phyloP scores from a whole-genome alignment of 169 alveolate genomes.

The Cryptosporidium sp. region DNA sequence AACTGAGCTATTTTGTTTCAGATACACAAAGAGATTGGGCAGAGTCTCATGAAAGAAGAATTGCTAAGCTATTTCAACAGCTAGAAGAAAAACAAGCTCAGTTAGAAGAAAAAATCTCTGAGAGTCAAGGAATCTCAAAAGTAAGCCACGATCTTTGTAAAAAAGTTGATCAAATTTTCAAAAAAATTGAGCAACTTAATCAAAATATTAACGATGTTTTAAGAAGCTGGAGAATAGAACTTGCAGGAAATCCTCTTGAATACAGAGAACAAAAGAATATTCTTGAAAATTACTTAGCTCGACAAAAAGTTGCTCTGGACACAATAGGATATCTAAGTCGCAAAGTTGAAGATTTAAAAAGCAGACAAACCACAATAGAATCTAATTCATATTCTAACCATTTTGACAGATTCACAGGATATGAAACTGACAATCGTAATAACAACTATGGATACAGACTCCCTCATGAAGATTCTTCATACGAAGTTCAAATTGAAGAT shows the following conservation, averaged over 20 bases:
- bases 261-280: not conserved
- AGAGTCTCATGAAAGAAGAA: not conserved
- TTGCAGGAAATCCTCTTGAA: conserved; percentile 52
- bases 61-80: conserved; percentile 5
- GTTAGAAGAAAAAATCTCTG: not conserved
- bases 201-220: conserved; percentile 7
- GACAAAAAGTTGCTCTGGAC: not conserved
- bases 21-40: not conserved
- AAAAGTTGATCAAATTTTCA: not conserved
- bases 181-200: conserved; percentile 12
- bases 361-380: not conserved
- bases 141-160: not conserved
- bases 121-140: not conserved
- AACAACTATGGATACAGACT: not conserved
- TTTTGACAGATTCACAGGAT: not conserved
- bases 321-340: conserved; percentile 10
- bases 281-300: conserved; percentile 11
- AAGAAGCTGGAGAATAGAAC: conserved; percentile 52
- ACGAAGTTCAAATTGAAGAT: conserved; percentile 2
- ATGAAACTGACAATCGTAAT: not conserved
- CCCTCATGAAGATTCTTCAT: not conserved
- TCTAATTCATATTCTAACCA: not conserved
- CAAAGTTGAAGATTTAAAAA: conserved; percentile 8
- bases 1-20: not conserved
- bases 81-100: not conserved